Base-by-base conservation (phyloP, 768 basidiomycete species). In the Suillus occidentalis region DNA sequence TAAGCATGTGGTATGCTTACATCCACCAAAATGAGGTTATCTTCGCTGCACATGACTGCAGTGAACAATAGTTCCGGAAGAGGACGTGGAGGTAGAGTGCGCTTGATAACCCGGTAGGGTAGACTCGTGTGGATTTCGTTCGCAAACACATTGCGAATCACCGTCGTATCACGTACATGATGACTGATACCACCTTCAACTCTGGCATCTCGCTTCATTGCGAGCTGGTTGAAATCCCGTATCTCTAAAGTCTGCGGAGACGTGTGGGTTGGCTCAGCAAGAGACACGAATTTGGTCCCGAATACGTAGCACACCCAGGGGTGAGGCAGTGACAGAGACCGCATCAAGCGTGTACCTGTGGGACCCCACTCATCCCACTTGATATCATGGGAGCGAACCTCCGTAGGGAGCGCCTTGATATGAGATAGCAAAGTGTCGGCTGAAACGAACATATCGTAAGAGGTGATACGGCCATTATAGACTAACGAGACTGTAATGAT, bases 231-330 rank as follows among this genome's bases (percentile, higher is more conserved):
- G 65, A 87, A 87, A 71, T 88, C 86, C 71, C 81, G 84, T 39
- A 86, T 68, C 52, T 80, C 75, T 68, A 82, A 66, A 47, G 58
- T 69, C 61, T 68, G 71, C 55, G 69, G 61, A 47, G 20, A 39
- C 37, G 55, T 66, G 47, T 63, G 56, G 2, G 34, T 62, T 52
- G 28, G 70, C 50, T 34, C 42, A 39, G 40, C 64, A 45, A 68
- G 76, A 55, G 66, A 78, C 66, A 78, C 81, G 60, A 79, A 85
- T 65, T 78, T 80, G 34, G 78, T 78, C 25, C 86, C 87, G 68
- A 79, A 81, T 22, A 87, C 81, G 67, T 85, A 85, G 74, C 87
- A 88, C 9, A 85, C 84, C 86, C 87, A 88, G n/a, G 78, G 72
- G 31, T 71, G 67, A 14, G 82, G 81, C 42, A 74, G 77, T 25